Base-by-base conservation (phyloP, 257 asterid genomes). In the Handroanthus guayacan region DNA sequence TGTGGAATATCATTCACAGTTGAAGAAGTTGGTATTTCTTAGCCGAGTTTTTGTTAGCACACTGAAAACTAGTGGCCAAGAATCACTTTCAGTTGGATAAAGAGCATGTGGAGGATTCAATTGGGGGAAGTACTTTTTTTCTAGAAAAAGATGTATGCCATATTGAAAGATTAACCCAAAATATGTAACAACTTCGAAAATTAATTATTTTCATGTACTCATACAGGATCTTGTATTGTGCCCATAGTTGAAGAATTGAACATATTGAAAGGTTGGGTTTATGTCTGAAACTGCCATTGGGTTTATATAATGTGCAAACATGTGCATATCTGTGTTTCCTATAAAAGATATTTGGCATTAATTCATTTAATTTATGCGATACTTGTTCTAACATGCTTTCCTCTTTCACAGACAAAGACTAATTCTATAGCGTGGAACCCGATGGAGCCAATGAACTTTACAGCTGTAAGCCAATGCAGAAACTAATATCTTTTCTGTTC, bases 381-480 rank as follows among this genome's bases (percentile, higher is more conserved):
- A 43, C 57, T 68, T 76, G 47, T 66, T 70, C 75, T 79, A 61
- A 75, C 17, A 70, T 25, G 16, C 31, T 50, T 64, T 85, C 55
- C 67, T 37, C 47, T 75, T 67, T 74, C 43, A 61, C 96, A 95
- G 98, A 95, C 92, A 48, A 92, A 86, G 84, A 89, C 96, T 47
- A 95, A 95, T 84, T 90, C 98, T 39, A 86, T 92, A 63, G 91
- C 97, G 2, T 95, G 99, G 98, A 95, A 95, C 67, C 99, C 98
- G 6, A 86, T 89, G 97, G 99, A 95, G 86, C 99, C 99, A 25
- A 95, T 95, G 97, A 95, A 95, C 90, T 95, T 95, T 76, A 95
- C 99, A 72, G 95, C 97, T 76, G 98, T 95, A 90, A 89, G 98
- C 62, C 79, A 17, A 72, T 63, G 11, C 52, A 56, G 74, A 36